Base-by-base conservation (phyloP, 2,329 filamentous ascomycete species). In the Thermoascus crustaceus region DNA sequence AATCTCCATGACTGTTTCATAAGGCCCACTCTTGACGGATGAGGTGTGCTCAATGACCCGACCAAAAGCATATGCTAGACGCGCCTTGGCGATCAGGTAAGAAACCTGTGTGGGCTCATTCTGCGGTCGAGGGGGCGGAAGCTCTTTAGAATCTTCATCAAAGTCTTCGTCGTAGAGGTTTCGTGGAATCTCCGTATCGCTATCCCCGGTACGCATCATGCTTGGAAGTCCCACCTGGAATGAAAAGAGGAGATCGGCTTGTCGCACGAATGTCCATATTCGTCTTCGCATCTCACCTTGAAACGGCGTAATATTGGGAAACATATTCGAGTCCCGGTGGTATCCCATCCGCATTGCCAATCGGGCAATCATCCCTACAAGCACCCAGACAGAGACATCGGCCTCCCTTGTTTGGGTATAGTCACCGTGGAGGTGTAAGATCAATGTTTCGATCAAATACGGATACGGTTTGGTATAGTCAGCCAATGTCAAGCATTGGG, bases 81-180 rank as follows among this genome's bases (percentile, higher is more conserved):
- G 59, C 7, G 58, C 55, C 49, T 69, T 71, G 8, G 63, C 59
- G 40, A 71, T 67, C 45, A 70, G 55, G 45, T 64, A 71, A n/a
- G 65, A 66, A 5, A 68, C 54, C 2, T 69, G 61, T 0, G 80
- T 82, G 34, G 76, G 71, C 42, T 82, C 76, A 3, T 66, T 62
- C n/a, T 61, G 49, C 1, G 78, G 75, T 11, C 78, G 66, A 2
- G 71, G 57, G 0, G 69, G 67, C 0, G 80, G 80, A 25, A 84
- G 55, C 29, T 67, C 66, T 18, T 58, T 57, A 29, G 64, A 69
- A 39, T 74, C 59, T 52, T 76, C 71, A 41, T 68, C 66, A 44
- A 83, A 80, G 49, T 84, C 79, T 20, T 76, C 72, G 50, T 85
- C 80, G 34, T 73, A 66, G 20, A 83, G 54, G 52, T 83, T 82